Base-by-base conservation (phyloP, 2,329 filamentous ascomycete genomes). In the Cercospora zeina region DNA sequence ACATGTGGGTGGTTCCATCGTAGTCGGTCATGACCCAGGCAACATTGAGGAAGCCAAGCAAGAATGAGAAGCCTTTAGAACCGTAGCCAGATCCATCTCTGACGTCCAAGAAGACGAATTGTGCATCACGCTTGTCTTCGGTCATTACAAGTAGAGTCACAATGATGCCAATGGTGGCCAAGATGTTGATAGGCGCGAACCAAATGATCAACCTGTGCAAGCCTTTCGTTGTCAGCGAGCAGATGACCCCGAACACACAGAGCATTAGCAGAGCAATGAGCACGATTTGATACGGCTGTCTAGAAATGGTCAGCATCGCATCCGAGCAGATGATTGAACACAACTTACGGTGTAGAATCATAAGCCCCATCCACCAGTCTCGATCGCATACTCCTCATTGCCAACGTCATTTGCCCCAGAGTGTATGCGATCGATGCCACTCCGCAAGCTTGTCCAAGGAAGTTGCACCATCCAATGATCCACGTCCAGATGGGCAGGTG, bases 11-110 rank as follows among this genome's bases (percentile, higher is more conserved):
- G 10, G 86, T 88, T 50, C 83, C 85, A 67, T 88, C 85, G 70
- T 87, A 88, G 70, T 87, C 85, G 5, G 85, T 88, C 85, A 88
- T 87, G n/a, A 84, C 86, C 82, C 82, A 84, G 21, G 82, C 81
- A 13, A 84, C 82, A 14, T 81, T 83, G 5, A 84, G 73, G 66
- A 84, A 84, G 27, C 83, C 84, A 6, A 88, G 76, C 9, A 88
- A 77, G 67, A 87, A 88, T 0, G 85, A 87, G 65, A 87, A 87
- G 2, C 79, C 77, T 66, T 81, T 83, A 21, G 80, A 85, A 10
- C 81, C 81, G 85, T 85, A 88, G 27, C 85, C 85, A 9, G 85
- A 87, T 54, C 83, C 83, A 69, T 87, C 83, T 11, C 79, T 83
- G 54, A 88, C 80, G 62, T 85, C 77, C 2, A 81, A 83, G 65